phyloP scores from a whole-genome alignment of 2,329 filamentous ascomycete genomes.

The Pseudocercospora pini-densiflorae region DNA sequence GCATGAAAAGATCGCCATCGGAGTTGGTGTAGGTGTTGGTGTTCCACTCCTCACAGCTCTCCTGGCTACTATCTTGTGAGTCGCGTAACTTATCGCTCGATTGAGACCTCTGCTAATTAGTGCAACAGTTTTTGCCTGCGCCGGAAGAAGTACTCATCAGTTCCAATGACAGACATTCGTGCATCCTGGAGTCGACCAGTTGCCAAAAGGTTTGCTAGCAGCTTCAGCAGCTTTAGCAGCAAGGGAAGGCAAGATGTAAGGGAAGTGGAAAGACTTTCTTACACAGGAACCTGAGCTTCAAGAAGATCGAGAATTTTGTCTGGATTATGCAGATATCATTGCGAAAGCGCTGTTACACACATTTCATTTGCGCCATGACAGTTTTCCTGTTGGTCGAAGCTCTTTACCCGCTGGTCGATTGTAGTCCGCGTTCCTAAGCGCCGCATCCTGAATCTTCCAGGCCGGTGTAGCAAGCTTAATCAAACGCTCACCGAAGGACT shows the following conservation, averaged over 20 bases:
- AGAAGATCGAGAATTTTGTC: too few relatives aligned
- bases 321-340: too few relatives aligned
- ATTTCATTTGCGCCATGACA: too few relatives aligned
- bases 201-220: background rate
- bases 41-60: background rate
- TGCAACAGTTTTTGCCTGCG: background rate
- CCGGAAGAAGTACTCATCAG: background rate
- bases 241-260: background rate
- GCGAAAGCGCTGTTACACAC: too few relatives aligned
- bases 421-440: background rate
- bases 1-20: background rate
- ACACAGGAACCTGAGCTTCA: too few relatives aligned
- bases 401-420: background rate
- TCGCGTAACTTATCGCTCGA: background rate
- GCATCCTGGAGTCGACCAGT: background rate
- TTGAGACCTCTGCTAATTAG: background rate
- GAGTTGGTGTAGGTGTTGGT: background rate
- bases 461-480: background rate
- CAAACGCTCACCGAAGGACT: background rate
- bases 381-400: too few relatives aligned
- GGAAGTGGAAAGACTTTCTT: background rate
- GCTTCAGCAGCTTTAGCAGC: background rate
- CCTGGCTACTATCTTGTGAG: background rate
- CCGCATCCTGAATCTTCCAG: background rate
- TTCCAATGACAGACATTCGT: background rate